Percentiles rank a stretch among this genome's conserved stretches.
Evolutionary conservation across 345 rosid genomes (phyloP).

Genomic region (Triadica sebifera): DNA sequence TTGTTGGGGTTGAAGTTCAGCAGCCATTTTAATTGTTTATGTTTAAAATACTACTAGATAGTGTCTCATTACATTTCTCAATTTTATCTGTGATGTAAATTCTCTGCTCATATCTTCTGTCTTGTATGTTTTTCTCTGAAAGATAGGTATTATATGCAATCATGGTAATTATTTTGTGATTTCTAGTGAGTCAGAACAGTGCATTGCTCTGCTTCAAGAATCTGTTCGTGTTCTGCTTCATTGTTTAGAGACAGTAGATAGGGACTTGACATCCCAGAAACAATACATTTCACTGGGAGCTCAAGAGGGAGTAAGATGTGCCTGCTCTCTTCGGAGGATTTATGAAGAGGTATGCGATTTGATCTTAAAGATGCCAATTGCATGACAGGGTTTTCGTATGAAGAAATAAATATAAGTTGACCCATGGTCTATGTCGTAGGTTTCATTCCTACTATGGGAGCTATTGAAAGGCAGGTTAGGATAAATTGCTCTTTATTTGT

Average conservation of each 20-base stretch:
- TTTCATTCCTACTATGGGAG: not conserved
- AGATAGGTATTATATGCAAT: not conserved
- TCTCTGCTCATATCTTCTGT: not conserved
- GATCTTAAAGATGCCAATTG: no score
- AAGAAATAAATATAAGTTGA: no score
- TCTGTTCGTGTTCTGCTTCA: constrained; percentile 60
- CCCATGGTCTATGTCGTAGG: not conserved
- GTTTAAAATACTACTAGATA: no score
- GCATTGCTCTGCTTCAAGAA: constrained; percentile 69
- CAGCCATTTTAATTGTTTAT: no score
- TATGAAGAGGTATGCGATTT: constrained; percentile 67
- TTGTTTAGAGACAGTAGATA: constrained; percentile 62
- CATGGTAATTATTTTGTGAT: constrained; percentile 8
- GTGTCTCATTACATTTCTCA: not conserved
- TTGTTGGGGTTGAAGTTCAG: not conserved
- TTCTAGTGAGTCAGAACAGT: constrained; percentile 60
- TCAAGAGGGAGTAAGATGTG: constrained; percentile 68
- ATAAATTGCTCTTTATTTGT: not conserved
- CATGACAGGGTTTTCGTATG: not conserved
- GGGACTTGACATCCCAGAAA: constrained; percentile 26
- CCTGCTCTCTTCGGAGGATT: constrained; percentile 74
- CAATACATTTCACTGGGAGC: constrained; percentile 48
- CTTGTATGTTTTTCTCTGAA: constrained; percentile 1
- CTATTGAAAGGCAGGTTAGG: not conserved
- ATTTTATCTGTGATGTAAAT: not conserved